Evolutionary conservation across 495 filamentous ascomycete species (phyloP).

Genomic region (Penicillium bovifimosum): DNA sequence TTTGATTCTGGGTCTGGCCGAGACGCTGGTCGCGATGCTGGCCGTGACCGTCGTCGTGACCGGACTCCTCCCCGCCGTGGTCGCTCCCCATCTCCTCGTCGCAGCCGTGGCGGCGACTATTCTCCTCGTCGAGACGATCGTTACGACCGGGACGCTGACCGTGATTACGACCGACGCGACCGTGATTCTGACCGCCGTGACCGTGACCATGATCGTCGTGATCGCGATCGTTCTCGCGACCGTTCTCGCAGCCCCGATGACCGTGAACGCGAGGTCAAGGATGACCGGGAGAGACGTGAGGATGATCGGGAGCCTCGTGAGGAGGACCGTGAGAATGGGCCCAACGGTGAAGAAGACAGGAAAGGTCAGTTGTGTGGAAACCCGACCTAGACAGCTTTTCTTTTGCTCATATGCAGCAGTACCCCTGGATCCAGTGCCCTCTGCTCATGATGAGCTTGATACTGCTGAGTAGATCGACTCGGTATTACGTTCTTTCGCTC

Average conservation of each 20-base stretch:
- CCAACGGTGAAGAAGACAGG: slow-evolving; percentile 65
- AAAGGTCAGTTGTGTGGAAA: slow-evolving; percentile 60
- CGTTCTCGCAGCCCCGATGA: slow-evolving; percentile 55
- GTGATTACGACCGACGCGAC: slow-evolving; percentile 75
- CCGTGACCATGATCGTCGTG: slow-evolving; percentile 59
- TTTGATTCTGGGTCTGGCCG: slow-evolving; percentile 82
- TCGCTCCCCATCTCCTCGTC: slow-evolving; percentile 68
- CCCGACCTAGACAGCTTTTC: background rate
- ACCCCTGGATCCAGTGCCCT: slow-evolving; percentile 68
- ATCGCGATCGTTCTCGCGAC: slow-evolving; percentile 59
- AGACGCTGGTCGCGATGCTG: slow-evolving; percentile 58
- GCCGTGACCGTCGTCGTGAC: slow-evolving; percentile 67
- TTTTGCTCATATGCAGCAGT: slow-evolving; percentile 22
- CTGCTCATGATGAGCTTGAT: slow-evolving; percentile 93
- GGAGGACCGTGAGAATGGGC: slow-evolving; percentile 47
- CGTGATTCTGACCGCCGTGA: slow-evolving; percentile 54
- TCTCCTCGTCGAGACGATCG: slow-evolving; percentile 90
- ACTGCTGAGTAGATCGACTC: slow-evolving; percentile 73
- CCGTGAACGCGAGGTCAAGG: slow-evolving; percentile 63
- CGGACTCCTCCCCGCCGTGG: slow-evolving; percentile 77
- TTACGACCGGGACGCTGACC: slow-evolving; percentile 65
- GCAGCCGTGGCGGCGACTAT: slow-evolving; percentile 71
- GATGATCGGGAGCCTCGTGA: slow-evolving; percentile 56
- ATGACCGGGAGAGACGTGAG: slow-evolving; percentile 61
- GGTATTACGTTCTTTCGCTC: slow-evolving; percentile 4